Base-by-base conservation (phyloP, 2,329 filamentous ascomycete species). In the Cadophora sp. region DNA sequence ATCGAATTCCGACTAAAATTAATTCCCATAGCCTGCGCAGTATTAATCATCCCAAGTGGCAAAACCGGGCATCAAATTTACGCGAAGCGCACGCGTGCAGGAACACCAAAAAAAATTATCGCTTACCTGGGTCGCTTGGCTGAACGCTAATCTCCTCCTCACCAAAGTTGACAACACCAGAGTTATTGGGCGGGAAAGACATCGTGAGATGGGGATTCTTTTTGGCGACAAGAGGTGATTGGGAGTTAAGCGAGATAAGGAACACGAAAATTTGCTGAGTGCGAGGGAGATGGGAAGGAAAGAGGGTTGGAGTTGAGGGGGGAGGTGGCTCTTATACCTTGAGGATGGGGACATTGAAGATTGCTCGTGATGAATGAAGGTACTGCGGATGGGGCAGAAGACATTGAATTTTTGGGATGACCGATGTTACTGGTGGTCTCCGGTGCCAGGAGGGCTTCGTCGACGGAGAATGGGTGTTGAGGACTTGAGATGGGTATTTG, bases 91-190 rank as follows among this genome's bases (percentile, higher is more conserved):
- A 43, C 24, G 30, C 36, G 45, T 24, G 50, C 50, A 64, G 47
- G 63, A 65, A 65, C 63, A 65, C 63, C 60, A 50, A 55, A 67
- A 55, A 67, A 60, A 39, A 22, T 27, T 33, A 6, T 65, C 63
- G 63, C 63, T 60, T 65, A 65, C 63, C 43, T 48, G 30, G 39
- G 20, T 61, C 56, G 45, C 47, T 7, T 14, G 47, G 61, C 9
- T 55, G 55, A 3, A 22, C 27, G n/a, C 33, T 16, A 4, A 20
- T 18, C 14, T 47, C 53, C 24, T 43, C 60, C 53, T 64, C 65
- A 50, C 39, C 60, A 60, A 64, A 67, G 48, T 63, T 63, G 53
- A 64, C 30, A 64, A 67, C 65, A 64, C 45, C 65, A 60, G n/a
- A 20, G 13, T 47, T 53, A 53, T 39, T 3, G 60, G 45, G 48